Percentiles rank a stretch among this genome's conserved stretches.
phyloP scores from a whole-genome alignment of 106 monocot species.

The Hemerocallis citrina region DNA sequence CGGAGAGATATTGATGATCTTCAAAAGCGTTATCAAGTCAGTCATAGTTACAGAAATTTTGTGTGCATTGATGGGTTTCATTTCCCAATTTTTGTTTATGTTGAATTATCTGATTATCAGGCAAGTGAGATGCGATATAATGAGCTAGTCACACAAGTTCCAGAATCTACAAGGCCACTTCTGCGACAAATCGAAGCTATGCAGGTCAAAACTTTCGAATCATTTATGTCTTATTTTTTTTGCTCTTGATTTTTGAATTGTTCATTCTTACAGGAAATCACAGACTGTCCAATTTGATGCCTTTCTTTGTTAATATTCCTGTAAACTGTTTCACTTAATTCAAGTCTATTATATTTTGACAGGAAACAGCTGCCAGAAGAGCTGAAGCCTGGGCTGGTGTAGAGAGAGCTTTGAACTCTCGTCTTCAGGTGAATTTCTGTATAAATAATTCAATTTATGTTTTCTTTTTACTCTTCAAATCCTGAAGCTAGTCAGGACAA shows the following conservation, averaged over 20 bases:
- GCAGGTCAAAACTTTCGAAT: slow-evolving; percentile 49
- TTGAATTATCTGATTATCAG: slow-evolving; percentile 29
- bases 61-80: background rate
- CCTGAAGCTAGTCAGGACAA: too few relatives aligned
- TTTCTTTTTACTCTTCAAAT: too few relatives aligned
- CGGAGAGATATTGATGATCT: slow-evolving; percentile 84
- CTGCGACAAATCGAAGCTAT: slow-evolving; percentile 98
- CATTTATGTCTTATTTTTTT: background rate
- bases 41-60: background rate
- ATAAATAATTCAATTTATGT: background rate
- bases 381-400: slow-evolving; percentile 96
- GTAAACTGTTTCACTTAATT: background rate
- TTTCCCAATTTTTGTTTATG: background rate
- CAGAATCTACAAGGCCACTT: slow-evolving; percentile 92
- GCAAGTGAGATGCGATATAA: slow-evolving; percentile 94
- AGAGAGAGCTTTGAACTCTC: slow-evolving; percentile 77
- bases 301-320: background rate
- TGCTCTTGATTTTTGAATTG: too few relatives aligned
- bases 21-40: slow-evolving; percentile 93
- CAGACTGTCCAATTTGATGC: background rate
- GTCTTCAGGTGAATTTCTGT: slow-evolving; percentile 59
- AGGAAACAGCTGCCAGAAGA: slow-evolving; percentile 81
- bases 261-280: too few relatives aligned
- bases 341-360: slow-evolving; percentile 11
- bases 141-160: slow-evolving; percentile 91